Percentiles rank a stretch among this genome's conserved stretches.
Evolutionary conservation across 805 yeast species (phyloP).

Genomic region (Lachancea thermotolerans): DNA sequence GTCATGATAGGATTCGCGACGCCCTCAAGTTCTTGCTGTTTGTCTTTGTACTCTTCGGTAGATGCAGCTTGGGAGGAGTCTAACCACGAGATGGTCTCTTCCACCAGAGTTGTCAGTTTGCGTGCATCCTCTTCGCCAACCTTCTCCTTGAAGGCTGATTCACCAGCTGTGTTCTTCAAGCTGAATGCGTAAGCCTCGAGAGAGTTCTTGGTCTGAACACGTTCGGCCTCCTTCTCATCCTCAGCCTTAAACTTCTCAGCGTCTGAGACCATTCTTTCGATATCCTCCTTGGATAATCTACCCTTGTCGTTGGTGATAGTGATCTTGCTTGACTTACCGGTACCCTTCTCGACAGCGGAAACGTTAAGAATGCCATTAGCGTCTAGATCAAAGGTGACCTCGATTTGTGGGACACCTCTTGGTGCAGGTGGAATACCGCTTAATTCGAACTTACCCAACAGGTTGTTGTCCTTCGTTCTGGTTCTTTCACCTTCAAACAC

Average conservation of each 20-base stretch:
- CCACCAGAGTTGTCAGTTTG: conserved; percentile 69
- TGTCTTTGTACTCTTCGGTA: conserved; percentile 84
- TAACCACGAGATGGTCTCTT: conserved; percentile 84
- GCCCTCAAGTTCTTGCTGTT: conserved; percentile 92
- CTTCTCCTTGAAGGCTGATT: conserved; percentile 74
- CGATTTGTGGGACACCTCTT: conserved; percentile 97
- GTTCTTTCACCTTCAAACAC: conserved; percentile 98
- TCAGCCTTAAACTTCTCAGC: conserved; percentile 97
- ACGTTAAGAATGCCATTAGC: conserved; percentile 97
- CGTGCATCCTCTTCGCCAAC: conserved; percentile 63
- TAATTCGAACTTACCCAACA: conserved; percentile 94
- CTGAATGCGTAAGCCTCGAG: conserved; percentile 94
- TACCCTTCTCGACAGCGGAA: conserved; percentile 95
- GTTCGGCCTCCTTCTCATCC: conserved; percentile 89
- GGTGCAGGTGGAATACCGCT: conserved; percentile 98
- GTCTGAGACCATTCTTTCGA: conserved; percentile 95
- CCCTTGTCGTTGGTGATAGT: conserved; percentile 99
- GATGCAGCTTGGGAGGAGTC: conserved; percentile 90
- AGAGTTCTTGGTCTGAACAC: conserved; percentile 91
- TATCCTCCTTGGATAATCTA: conserved; percentile 94
- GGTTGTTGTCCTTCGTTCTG: conserved; percentile 89
- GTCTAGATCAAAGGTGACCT: conserved; percentile 94
- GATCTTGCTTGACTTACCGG: conserved; percentile 95
- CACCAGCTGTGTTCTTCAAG: conserved; percentile 73
- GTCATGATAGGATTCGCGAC: conserved; percentile 95